These are phyloP conservation scores for Abelmoschus esculentus DNA, from an alignment of 345 rosid genomes.

Conservation along the genomic window DNA sequence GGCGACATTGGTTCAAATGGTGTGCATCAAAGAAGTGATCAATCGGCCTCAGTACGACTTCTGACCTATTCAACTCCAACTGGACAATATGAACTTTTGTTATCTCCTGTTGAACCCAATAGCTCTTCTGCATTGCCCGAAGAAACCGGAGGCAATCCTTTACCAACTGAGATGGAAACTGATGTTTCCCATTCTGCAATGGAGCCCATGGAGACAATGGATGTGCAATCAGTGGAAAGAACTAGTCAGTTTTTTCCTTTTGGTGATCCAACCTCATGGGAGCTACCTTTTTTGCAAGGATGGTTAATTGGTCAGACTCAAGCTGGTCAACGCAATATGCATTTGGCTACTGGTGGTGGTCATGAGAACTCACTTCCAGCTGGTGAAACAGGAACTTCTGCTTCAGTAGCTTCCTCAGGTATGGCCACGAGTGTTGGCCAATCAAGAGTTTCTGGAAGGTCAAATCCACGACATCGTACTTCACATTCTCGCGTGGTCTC, in stretches of 20 bases:
- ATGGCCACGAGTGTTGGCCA: conserved; percentile 13
- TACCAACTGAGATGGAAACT: conserved; percentile 27
- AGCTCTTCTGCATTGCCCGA: conserved; percentile 28
- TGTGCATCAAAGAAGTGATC: conserved; percentile 37
- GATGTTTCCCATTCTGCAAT: conserved; percentile 27
- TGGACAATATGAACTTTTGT: conserved; percentile 41
- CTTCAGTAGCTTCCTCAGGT: conserved; percentile 18
- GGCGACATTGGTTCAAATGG: conserved; percentile 29
- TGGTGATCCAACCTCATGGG: conserved; percentile 53
- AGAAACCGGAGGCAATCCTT: conserved; percentile 27
- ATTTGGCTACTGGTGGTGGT: conserved; percentile 19
- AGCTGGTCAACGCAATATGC: conserved; percentile 32
- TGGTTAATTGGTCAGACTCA: conserved; percentile 65
- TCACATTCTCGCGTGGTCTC: conserved; percentile 23
- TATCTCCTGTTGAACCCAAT: conserved; percentile 49
- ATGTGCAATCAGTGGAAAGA: conserved; percentile 36
- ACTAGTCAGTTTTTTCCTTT: conserved; percentile 34
- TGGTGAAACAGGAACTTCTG: conserved; percentile 22
- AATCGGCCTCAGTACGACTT: conserved; percentile 41
- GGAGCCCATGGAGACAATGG: conserved; percentile 30
- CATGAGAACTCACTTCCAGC: conserved; percentile 21
- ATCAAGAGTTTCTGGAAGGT: conserved; percentile 30
- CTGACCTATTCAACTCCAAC: conserved; percentile 40
- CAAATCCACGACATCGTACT: conserved; percentile 27
- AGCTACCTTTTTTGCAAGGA: conserved; percentile 60